Evolutionary conservation across 371 early-diverging fungal species (phyloP).

Genomic region (Rhizopus arrhizus): DNA sequence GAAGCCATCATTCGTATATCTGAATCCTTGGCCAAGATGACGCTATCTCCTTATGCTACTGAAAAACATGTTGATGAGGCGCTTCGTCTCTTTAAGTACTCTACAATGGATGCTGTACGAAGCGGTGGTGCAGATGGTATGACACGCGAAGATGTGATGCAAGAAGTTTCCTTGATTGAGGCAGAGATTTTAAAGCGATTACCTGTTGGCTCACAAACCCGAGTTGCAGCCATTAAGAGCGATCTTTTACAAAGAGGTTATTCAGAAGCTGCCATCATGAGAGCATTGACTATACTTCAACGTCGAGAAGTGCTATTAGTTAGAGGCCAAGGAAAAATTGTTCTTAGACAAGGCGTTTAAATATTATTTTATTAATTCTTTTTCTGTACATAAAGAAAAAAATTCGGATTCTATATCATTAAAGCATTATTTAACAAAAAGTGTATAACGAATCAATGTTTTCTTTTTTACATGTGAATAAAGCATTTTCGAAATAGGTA

Average conservation of each 20-base stretch:
- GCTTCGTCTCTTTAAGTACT: slow-evolving; percentile 95
- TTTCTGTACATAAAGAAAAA: slow-evolving; percentile 5
- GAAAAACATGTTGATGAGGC: slow-evolving; percentile 98
- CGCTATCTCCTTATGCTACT: slow-evolving; percentile 86
- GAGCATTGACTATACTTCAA: slow-evolving; percentile 79
- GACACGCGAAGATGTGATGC: slow-evolving; percentile 70
- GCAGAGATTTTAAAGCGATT: slow-evolving; percentile 82
- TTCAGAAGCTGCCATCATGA: slow-evolving; percentile 68
- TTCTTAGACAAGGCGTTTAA: slow-evolving; percentile 37
- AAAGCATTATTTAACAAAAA: too few species aligned
- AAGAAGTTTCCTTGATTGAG: slow-evolving; percentile 79
- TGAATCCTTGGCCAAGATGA: slow-evolving; percentile 99
- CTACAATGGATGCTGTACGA: slow-evolving; percentile 97
- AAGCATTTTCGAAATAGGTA: not conserved
- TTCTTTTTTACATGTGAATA: not conserved
- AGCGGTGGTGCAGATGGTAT: slow-evolving; percentile 79
- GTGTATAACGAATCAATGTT: too few species aligned
- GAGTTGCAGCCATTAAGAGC: slow-evolving; percentile 68
- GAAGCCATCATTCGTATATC: slow-evolving; percentile 99
- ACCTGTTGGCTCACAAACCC: slow-evolving; percentile 88
- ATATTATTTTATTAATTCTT: not conserved
- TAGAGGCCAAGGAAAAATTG: slow-evolving; percentile 73
- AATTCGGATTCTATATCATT: not conserved
- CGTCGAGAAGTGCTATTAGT: slow-evolving; percentile 87
- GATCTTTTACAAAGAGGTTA: slow-evolving; percentile 70